Percentiles rank a stretch among this genome's conserved stretches.
These are phyloP conservation scores for Thraustochytrium striatum DNA, from an alignment of 352 stramenopile genomes.

Conservation along the genomic window DNA sequence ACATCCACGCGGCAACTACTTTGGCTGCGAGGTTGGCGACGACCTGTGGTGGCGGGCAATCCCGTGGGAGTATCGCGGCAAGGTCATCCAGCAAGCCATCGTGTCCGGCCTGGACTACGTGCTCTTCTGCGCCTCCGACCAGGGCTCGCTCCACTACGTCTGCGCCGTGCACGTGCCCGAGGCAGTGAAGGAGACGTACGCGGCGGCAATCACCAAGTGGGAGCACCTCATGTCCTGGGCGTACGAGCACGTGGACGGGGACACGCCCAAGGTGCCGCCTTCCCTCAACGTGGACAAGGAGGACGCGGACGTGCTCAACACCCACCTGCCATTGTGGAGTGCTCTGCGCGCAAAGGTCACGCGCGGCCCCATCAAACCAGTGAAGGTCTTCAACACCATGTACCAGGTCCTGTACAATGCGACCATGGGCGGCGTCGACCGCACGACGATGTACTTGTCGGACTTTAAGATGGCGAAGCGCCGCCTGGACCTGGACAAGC, in stretches of 20 bases:
- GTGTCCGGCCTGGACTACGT: background rate
- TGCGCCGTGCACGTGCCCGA: background rate
- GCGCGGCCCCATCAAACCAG: background rate
- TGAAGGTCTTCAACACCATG: background rate
- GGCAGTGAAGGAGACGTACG: background rate
- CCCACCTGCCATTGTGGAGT: background rate
- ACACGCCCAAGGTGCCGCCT: background rate
- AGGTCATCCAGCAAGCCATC: background rate
- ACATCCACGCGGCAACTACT: background rate
- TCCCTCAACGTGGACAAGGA: background rate
- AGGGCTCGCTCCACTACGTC: background rate
- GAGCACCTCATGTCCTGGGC: conserved; percentile 8
- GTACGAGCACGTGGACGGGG: background rate
- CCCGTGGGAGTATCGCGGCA: background rate
- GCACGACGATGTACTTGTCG: background rate
- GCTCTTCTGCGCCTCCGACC: background rate
- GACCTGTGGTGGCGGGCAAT: background rate
- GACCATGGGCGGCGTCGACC: background rate
- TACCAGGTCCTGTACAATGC: background rate
- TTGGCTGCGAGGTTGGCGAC: background rate
- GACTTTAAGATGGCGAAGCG: background rate
- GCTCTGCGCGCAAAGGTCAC: background rate
- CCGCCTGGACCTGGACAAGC: background rate
- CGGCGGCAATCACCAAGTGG: background rate
- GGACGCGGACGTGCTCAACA: background rate